Conservation (phyloP, 106 monocot species). For the Iris macrosiphon region DNA sequence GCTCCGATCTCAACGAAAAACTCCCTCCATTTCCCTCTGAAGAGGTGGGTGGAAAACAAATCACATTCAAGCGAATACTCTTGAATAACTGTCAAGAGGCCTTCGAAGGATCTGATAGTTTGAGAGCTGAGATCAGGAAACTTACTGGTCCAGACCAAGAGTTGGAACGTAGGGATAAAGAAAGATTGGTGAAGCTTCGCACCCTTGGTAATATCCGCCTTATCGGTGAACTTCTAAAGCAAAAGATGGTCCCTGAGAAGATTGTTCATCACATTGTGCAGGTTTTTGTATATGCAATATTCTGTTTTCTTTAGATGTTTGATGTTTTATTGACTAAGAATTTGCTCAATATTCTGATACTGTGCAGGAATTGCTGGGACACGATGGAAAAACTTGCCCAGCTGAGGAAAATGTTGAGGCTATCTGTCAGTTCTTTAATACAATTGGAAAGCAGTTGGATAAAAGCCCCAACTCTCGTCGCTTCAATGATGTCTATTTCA, state of each 20-base stretch:
- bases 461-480: slow-evolving; percentile 38
- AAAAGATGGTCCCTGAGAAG: slow-evolving; percentile 60
- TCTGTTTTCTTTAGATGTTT: not conserved
- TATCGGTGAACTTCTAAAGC: slow-evolving; percentile 69
- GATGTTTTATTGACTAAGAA: not conserved
- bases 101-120: slow-evolving; percentile 68
- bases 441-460: slow-evolving; percentile 71
- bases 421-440: slow-evolving; percentile 63
- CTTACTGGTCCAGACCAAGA: slow-evolving; percentile 60
- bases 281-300: slow-evolving; percentile 22
- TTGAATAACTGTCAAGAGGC: slow-evolving; percentile 93
- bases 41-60: slow-evolving; percentile 56
- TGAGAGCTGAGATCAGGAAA: slow-evolving; percentile 53
- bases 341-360: slow-evolving; percentile 1
- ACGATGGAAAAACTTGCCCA: slow-evolving; percentile 51
- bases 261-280: slow-evolving; percentile 76
- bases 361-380: slow-evolving; percentile 47
- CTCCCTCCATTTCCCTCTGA: slow-evolving; percentile 56
- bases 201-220: slow-evolving; percentile 73
- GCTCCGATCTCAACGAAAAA: slow-evolving; percentile 52
- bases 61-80: slow-evolving; percentile 81
- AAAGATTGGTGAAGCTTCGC: slow-evolving; percentile 55
- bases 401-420: slow-evolving; percentile 77
- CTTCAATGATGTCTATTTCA: slow-evolving; percentile 70
- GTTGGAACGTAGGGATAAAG: slow-evolving; percentile 62